phyloP scores from a whole-genome alignment of 306 rosid species.

The Calophaca sinica region DNA sequence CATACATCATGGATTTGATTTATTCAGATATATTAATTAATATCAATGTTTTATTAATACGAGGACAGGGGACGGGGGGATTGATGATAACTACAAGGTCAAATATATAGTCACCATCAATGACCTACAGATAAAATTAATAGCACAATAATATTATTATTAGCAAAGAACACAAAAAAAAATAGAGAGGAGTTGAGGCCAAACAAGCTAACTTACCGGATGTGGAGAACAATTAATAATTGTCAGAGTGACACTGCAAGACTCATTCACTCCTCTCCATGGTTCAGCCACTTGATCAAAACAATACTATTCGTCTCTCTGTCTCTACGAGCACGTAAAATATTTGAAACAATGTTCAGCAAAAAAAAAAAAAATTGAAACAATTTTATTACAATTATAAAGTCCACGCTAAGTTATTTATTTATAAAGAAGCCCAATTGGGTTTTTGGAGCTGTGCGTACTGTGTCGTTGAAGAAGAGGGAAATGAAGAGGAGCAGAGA shows the following conservation, averaged over 20 bases:
- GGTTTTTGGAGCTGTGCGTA: slow-evolving; percentile 17
- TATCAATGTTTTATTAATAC: neutral
- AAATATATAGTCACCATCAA: slow-evolving; percentile 61
- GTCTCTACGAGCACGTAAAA: neutral
- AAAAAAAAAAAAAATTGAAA: too few species aligned
- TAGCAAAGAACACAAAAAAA: slow-evolving; percentile 7
- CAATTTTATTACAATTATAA: slow-evolving; percentile 31
- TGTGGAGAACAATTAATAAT: slow-evolving; percentile 33
- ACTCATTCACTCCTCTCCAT: slow-evolving; percentile 21
- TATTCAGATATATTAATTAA: slow-evolving; percentile 43
- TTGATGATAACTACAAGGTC: slow-evolving; percentile 57
- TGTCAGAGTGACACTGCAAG: slow-evolving; percentile 29
- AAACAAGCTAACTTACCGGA: slow-evolving; percentile 28
- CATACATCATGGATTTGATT: slow-evolving; percentile 39
- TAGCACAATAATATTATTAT: slow-evolving; percentile 35
- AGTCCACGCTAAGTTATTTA: slow-evolving; percentile 39
- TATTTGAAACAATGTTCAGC: slow-evolving; percentile 40
- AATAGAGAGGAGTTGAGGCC: neutral
- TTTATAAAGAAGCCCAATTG: slow-evolving; percentile 25
- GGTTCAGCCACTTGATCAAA: slow-evolving; percentile 34
- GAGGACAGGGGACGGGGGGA: slow-evolving; percentile 22
- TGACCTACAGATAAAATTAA: slow-evolving; percentile 37
- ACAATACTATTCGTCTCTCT: neutral
- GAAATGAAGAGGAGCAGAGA: slow-evolving; percentile 60
- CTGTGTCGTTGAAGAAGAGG: slow-evolving; percentile 1